Conservation (phyloP, 768 basidiomycete genomes). For the Naganishia randhawae region DNA sequence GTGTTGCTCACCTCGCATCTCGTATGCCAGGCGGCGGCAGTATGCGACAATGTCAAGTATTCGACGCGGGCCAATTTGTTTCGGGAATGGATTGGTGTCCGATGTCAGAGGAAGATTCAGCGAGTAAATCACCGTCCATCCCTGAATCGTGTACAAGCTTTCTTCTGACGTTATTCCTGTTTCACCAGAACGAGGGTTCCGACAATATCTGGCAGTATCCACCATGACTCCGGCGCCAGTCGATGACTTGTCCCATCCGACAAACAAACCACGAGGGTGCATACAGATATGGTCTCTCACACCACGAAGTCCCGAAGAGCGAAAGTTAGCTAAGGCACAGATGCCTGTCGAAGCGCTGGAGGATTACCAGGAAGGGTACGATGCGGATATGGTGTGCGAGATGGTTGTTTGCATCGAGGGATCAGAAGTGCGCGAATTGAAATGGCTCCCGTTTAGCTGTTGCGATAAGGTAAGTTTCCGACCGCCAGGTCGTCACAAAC, state of each 20-base stretch:
- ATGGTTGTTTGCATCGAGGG: constrained; percentile 79
- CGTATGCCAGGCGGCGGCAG: not conserved
- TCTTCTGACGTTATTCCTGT: not conserved
- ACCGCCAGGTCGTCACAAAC: too few species aligned
- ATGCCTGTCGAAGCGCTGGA: constrained; percentile 22
- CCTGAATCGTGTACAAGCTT: not conserved
- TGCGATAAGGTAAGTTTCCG: constrained; percentile 58
- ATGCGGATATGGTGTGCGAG: constrained; percentile 66
- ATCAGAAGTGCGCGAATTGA: constrained; percentile 73
- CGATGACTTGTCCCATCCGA: constrained; percentile 52
- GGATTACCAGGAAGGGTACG: constrained; percentile 38
- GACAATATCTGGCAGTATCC: constrained; percentile 82
- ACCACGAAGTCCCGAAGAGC: constrained; percentile 32
- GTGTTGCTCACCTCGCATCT: constrained; percentile 20
- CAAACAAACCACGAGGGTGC: constrained; percentile 50
- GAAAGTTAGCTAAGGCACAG: constrained; percentile 13
- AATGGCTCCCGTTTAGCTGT: constrained; percentile 89
- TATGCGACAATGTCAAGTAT: constrained; percentile 57
- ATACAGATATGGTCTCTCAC: constrained; percentile 80
- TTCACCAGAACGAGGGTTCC: constrained; percentile 50
- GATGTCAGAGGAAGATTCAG: constrained; percentile 53
- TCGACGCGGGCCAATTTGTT: constrained; percentile 84
- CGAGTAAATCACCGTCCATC: constrained; percentile 27
- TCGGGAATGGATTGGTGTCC: constrained; percentile 95
- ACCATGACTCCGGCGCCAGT: constrained; percentile 56